Base-by-base conservation (phyloP, 2,329 filamentous ascomycete genomes). In the Colletotrichum graminicola region DNA sequence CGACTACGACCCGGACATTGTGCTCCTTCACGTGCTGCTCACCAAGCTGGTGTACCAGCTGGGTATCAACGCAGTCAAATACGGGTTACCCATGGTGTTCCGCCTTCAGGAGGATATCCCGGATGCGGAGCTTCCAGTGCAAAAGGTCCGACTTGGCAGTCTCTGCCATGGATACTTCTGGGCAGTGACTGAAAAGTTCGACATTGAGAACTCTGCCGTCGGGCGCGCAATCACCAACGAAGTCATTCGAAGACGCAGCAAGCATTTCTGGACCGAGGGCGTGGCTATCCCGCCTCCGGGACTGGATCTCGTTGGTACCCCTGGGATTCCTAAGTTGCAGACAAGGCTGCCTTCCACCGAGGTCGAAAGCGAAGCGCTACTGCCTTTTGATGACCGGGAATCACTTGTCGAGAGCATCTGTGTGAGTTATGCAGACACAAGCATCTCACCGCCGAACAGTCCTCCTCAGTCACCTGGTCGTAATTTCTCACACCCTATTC, bases 131-230 rank as follows among this genome's bases (percentile, higher is more conserved):
- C 87, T 88, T 32, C 90, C 92, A 0, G 80, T 89, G 52, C 88
- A 91, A 39, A 96, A 95, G 78, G 89, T 97, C 49, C 92, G 93
- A 54, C 85, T 97, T 54, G 94, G 93, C 39, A 94, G 93, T 77
- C 84, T 98, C 67, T 93, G 95, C 62, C 93, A 97, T 77, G 95
- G 94, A 11, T 98, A 98, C 80, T 90, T 98, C 70, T 95, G 93
- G 92, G 88, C 90, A 0, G 79, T 98, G 72, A 90, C 89, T 5
- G 91, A 95, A 70, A 91, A 89, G 66, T 95, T 97, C 73, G 89
- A 93, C 56, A 91, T 97, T 73, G 92, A 95, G 65, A 85, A 86
- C 8, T 91, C 92, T 0, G 84, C 86, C 0, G 86, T 93, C 23
- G 94, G 94, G 10, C 87, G 87, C 63, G 90, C 90, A 10, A 90